Evolutionary conservation across 345 rosid genomes (phyloP).

Genomic region (Euphorbia peplus): DNA sequence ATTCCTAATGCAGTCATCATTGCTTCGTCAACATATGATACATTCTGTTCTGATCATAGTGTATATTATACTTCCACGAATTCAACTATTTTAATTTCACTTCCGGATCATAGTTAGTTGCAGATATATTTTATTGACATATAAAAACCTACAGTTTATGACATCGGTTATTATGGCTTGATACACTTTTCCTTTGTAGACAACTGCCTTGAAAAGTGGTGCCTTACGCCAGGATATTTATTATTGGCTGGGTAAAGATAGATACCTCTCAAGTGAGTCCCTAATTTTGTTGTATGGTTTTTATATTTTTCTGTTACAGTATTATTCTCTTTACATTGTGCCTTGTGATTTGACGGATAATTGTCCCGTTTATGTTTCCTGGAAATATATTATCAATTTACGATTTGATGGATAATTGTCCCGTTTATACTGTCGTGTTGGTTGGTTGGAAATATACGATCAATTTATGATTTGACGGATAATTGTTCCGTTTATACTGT

Average conservation of each 20-base stretch:
- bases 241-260: conserved; percentile 96
- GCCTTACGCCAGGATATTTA: conserved; percentile 79
- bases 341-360: conserved; percentile 22
- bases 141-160: not conserved
- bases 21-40: not conserved
- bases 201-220: conserved; percentile 66
- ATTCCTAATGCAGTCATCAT: not conserved
- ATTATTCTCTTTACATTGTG: conserved; percentile 7
- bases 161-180: not conserved
- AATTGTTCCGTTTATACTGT: no score
- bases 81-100: not conserved
- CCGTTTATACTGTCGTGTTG: no score
- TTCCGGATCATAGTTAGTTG: no score
- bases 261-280: conserved; percentile 65
- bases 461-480: no score
- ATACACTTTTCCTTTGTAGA: conserved; percentile 38
- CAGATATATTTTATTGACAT: no score
- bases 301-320: not conserved
- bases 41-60: not conserved
- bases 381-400: no score
- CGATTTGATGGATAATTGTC: no score
- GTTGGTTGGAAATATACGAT: no score
- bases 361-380: no score
- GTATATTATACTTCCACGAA: not conserved
- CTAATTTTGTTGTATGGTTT: conserved; percentile 10